These are phyloP conservation scores for Russula virescens DNA, from an alignment of 768 basidiomycete genomes.

Conservation along the genomic window DNA sequence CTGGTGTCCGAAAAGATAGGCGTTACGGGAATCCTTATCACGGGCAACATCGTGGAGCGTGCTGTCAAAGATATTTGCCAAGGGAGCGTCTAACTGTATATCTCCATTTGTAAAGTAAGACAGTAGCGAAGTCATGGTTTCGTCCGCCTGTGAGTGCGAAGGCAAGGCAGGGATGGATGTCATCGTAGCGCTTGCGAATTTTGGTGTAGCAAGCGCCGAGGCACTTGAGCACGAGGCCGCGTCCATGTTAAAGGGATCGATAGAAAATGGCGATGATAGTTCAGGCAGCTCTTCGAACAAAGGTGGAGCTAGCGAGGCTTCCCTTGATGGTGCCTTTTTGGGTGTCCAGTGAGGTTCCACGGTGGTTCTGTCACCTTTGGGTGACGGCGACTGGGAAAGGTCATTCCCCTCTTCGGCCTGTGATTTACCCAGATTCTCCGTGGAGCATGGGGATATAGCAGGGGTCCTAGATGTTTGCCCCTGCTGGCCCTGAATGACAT, in stretches of 20 bases:
- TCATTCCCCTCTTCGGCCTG: not conserved
- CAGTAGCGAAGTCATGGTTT: not conserved
- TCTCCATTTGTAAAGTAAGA: constrained; percentile 1
- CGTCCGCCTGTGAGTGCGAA: not conserved
- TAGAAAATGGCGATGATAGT: not conserved
- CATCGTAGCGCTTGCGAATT: not conserved
- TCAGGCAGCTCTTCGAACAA: not conserved
- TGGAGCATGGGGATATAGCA: not conserved
- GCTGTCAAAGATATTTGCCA: constrained; percentile 1
- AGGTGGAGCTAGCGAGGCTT: not conserved
- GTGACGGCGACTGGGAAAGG: not conserved
- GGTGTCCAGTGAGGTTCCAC: not conserved
- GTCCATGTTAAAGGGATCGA: not conserved
- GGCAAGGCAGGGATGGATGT: not conserved
- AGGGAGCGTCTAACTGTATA: not conserved
- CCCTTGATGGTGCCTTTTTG: not conserved
- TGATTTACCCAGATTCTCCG: not conserved
- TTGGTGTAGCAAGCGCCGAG: not conserved
- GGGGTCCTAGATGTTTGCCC: not conserved
- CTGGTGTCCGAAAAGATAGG: not conserved
- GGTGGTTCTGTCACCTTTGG: not conserved
- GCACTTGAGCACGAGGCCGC: not conserved
- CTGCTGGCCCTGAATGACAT: constrained; percentile 4
- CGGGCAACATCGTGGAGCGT: not conserved
- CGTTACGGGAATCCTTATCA: not conserved